These are phyloP conservation scores for Penicillium sp. DNA, from an alignment of 2,329 filamentous ascomycete species.

Conservation along the genomic window DNA sequence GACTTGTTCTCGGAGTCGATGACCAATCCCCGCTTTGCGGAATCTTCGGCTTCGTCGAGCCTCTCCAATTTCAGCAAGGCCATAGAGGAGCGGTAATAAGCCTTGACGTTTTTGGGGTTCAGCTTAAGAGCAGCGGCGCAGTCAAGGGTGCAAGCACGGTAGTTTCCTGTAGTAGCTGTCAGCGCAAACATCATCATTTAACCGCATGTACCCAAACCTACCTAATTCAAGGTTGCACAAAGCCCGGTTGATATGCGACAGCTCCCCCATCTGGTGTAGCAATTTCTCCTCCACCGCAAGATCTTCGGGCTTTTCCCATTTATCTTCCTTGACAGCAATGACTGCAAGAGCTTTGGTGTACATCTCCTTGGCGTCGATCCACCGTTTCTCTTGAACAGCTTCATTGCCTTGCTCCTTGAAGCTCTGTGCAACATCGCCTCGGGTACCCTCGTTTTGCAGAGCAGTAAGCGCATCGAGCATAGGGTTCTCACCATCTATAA, in stretches of 20 bases:
- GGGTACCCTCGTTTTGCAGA: constrained; percentile 88
- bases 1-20: constrained; percentile 71
- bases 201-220: constrained; percentile 37
- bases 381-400: constrained; percentile 70
- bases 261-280: constrained; percentile 69
- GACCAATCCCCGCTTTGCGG: constrained; percentile 70
- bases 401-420: constrained; percentile 96
- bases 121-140: constrained; percentile 76
- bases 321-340: constrained; percentile 62
- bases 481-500: constrained; percentile 67
- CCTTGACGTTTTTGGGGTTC: constrained; percentile 82
- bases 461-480: constrained; percentile 85
- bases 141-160: constrained; percentile 81
- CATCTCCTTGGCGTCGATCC: constrained; percentile 84
- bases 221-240: constrained; percentile 84
- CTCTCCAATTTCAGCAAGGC: constrained; percentile 80
- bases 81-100: constrained; percentile 79
- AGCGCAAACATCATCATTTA: background rate
- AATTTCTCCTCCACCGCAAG: constrained; percentile 59
- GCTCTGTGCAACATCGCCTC: constrained; percentile 75
- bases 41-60: constrained; percentile 76
- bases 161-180: constrained; percentile 63
- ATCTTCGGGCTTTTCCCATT: constrained; percentile 55
- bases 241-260: constrained; percentile 81
- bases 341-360: constrained; percentile 84